These are phyloP conservation scores for Ceratocystiopsis brevicomis DNA, from an alignment of 2,329 filamentous ascomycete species.

Conservation along the genomic window DNA sequence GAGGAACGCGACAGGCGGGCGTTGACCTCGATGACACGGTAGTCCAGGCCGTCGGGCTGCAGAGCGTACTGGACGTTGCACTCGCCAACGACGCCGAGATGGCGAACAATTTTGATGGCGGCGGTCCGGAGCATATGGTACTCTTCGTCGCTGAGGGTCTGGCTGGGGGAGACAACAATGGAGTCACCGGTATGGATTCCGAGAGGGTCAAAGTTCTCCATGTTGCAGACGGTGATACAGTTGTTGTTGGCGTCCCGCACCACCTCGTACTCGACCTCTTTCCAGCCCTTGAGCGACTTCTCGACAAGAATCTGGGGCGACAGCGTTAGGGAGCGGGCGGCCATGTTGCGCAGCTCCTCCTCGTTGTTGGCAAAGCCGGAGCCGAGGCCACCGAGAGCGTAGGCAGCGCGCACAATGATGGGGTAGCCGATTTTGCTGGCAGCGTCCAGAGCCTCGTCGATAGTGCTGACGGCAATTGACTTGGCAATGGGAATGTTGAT, in stretches of 20 bases:
- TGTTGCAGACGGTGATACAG: constrained; percentile 97
- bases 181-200: constrained; percentile 97
- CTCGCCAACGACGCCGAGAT: constrained; percentile 92
- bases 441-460: constrained; percentile 81
- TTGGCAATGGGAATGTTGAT: constrained; percentile 96
- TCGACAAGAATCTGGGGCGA: constrained; percentile 95
- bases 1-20: constrained; percentile 95
- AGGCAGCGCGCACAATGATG: constrained; percentile 93
- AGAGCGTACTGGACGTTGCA: constrained; percentile 98
- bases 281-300: constrained; percentile 98
- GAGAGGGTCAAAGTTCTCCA: constrained; percentile 96
- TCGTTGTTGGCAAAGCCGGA: constrained; percentile 90
- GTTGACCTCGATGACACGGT: constrained; percentile 97
- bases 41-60: constrained; percentile 90
- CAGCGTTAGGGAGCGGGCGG: constrained; percentile 77
- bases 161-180: constrained; percentile 91
- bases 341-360: constrained; percentile 85
- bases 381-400: constrained; percentile 86
- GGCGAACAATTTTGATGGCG: constrained; percentile 94
- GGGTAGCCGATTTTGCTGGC: constrained; percentile 81
- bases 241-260: constrained; percentile 95
- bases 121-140: constrained; percentile 98
- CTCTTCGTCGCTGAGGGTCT: constrained; percentile 94
- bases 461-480: constrained; percentile 76
- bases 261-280: constrained; percentile 97